Evolutionary conservation across 148 eudicot species (phyloP), one percentile per base, ranked within the genome.

Genomic region (Nepenthes mirabilis): DNA sequence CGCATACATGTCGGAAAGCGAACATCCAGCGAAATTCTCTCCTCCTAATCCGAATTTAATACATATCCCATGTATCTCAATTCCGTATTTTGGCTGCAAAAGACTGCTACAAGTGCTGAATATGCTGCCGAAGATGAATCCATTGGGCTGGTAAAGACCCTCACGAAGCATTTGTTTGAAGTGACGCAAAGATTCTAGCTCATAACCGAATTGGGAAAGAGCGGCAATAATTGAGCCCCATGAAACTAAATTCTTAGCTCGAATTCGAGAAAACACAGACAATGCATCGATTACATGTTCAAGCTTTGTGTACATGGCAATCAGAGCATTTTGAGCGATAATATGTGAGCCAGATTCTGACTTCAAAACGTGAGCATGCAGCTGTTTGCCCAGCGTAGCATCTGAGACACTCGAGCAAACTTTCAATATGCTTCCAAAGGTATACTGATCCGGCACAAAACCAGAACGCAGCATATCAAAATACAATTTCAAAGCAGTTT

Each of bases 161-260:
- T 47, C 69, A 56, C 34, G 61, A n/a, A 73, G 63, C 72, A 77
- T 66, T 53, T 73, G 63, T 59, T 62, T 77, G n/a, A 73, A 74
- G 55, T 48, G 63, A 9, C 8, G 10, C 36, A 77, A 50, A 2
- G 81, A 77, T 63, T 74, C 75, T 32, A 61, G 59, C 55, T 67
- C 78, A 14, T 59, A 77, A 40, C 81, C 81, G 5, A 70, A 62
- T 63, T 64, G 68, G 11, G 78, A 66, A 66, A 74, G 64, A 9
- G 78, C 81, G 1, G 78, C 58, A 47, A 77, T 77, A 43, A 73
- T 67, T 34, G 81, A 77, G 64, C 75, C 71, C 81, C 81, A 73
- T 11, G 81, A 77, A 60, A 69, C 64, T 65, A 77, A 67, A 70
- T 77, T 74, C 77, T 74, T 73, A 5, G 14, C 34, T 9, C 52